Percentiles rank a stretch among this genome's conserved stretches.
phyloP scores from a whole-genome alignment of 371 early-diverging fungal genomes.

The Capniomyces stellatus region DNA sequence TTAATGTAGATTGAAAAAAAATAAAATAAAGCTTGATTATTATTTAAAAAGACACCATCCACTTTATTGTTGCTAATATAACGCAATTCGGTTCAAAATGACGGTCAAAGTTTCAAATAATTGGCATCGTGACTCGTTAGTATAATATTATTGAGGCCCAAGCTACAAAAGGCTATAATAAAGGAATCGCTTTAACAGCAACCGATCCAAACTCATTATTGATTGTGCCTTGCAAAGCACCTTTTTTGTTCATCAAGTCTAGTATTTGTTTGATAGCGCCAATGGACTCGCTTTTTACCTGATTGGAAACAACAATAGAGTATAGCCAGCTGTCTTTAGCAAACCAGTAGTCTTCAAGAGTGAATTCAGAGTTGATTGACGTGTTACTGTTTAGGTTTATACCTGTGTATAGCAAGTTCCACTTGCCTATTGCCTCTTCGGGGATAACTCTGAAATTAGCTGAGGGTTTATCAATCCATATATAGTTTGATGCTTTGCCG shows the following conservation, averaged over 20 bases:
- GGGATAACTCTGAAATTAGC: neutral
- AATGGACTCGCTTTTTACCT: neutral
- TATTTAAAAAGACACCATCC: too few species aligned
- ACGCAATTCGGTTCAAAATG: too few species aligned
- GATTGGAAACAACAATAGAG: neutral
- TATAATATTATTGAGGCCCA: too few species aligned
- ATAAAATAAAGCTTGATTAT: too few species aligned
- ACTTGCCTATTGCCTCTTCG: neutral
- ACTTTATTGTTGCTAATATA: too few species aligned
- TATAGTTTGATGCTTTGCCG: too few species aligned
- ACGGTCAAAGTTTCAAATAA: too few species aligned
- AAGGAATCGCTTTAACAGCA: neutral
- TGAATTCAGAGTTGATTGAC: neutral
- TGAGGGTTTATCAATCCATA: too few species aligned
- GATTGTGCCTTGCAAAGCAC: neutral
- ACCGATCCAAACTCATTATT: neutral
- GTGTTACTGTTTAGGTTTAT: neutral
- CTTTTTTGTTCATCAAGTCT: neutral
- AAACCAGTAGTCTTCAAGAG: neutral
- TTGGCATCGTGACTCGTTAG: too few species aligned
- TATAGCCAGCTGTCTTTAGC: neutral
- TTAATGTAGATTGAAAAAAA: too few species aligned
- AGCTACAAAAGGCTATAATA: too few species aligned
- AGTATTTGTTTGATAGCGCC: neutral
- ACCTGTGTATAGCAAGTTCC: neutral